Evolutionary conservation across 176 grass and related monocot species (phyloP).

Genomic region (Alopecurus myosuroides): DNA sequence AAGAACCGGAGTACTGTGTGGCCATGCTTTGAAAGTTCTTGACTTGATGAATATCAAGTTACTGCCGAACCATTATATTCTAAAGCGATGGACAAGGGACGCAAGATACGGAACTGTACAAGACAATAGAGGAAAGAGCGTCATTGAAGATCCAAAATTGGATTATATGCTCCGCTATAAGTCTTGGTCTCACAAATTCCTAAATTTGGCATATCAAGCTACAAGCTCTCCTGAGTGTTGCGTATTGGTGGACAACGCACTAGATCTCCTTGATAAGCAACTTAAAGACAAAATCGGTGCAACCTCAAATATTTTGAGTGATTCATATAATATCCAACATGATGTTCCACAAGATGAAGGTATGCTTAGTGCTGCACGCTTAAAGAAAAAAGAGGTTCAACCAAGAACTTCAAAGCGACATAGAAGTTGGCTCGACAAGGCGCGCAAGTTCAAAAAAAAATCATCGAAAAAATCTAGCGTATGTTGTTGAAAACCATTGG

Average conservation of each 20-base stretch:
- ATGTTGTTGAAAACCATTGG: too few relatives aligned
- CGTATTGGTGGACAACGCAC: not conserved
- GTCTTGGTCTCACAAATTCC: not conserved
- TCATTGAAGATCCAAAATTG: not conserved
- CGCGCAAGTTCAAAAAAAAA: too few relatives aligned
- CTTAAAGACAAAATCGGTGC: not conserved
- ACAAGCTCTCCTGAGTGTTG: not conserved
- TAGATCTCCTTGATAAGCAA: not conserved
- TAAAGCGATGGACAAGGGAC: not conserved
- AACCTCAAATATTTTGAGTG: not conserved
- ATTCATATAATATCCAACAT: rapidly evolving
- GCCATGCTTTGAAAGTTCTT: not conserved
- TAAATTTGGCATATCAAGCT: not conserved
- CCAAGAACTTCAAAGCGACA: too few relatives aligned
- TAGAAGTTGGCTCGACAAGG: too few relatives aligned
- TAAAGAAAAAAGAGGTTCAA: too few relatives aligned
- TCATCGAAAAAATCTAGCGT: too few relatives aligned
- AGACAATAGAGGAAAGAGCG: not conserved
- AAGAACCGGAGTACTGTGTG: not conserved
- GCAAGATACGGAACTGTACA: not conserved
- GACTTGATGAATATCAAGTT: too few relatives aligned
- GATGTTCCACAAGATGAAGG: not conserved
- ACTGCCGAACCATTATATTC: not conserved
- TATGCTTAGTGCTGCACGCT: too few relatives aligned
- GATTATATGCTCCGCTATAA: not conserved